Evolutionary conservation across 306 rosid species (phyloP), one percentile per base, ranked within the genome.

Genomic region (Pyrus communis): DNA sequence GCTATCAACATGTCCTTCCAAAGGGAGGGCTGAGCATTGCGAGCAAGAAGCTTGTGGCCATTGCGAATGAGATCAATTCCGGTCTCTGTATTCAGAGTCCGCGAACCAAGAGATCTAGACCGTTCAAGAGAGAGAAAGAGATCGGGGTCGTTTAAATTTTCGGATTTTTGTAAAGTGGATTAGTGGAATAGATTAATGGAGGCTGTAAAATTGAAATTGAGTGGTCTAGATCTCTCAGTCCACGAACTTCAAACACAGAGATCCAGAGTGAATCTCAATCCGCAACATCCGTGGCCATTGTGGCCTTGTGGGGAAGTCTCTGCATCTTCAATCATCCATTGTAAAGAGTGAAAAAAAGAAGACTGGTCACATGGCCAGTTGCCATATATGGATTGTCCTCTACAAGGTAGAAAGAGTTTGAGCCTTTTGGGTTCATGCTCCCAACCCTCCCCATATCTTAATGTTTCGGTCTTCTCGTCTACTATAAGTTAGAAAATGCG

Each of bases 291-390:
- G 42, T 38, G 42, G 42, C 7, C 69, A 33, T 43, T 27, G 60
- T 74, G 45, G 45, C 59, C 6, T 74, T 61, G 42, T 69, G 77
- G 69, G 11, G 23, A 60, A 25, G 40, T 27, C 70, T 74, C 33
- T 74, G 70, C 49, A 21, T 63, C 70, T 43, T 19, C 45, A 40
- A 61, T 61, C 43, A 21, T 74, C 60, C 78, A 45, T 46, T 38
- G 12, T 30, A 28, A 64, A 21, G 28, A 12, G n/a, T 7, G 22
- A 45, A 73, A 73, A 10, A 38, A 27, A n/a, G 11, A 33, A 7
- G 60, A 28, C 5, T 35, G 43, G 23, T 80, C 91, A 82, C 88
- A 80, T 85, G 93, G 69, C 82, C 75, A 81, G 79, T 67, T 74
- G 76, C 70, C 74, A 54, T 22, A 78, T 64, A 23, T 70, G 75